Evolutionary conservation across 2,329 filamentous ascomycete species (phyloP).

Genomic region (Ceratocystis albifundus): DNA sequence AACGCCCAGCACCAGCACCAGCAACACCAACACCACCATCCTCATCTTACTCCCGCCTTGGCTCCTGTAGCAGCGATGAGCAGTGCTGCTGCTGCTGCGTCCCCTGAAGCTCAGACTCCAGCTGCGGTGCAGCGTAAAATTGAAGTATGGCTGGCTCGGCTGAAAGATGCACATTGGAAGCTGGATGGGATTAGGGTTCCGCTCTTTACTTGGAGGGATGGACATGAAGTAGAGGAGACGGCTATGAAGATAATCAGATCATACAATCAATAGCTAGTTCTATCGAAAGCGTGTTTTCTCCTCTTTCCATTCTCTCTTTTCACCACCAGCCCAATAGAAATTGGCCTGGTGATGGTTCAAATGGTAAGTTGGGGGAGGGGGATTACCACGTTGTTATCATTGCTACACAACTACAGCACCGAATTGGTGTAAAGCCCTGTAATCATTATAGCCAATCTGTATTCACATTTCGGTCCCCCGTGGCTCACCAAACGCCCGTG

Average conservation of each 20-base stretch:
- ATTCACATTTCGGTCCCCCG: too few relatives aligned
- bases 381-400: too few relatives aligned
- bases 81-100: conserved; percentile 50
- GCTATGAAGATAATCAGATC: conserved; percentile 37
- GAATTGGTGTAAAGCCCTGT: too few relatives aligned
- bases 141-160: conserved; percentile 13
- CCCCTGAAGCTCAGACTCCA: conserved; percentile 33
- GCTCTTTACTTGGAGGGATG: conserved; percentile 61
- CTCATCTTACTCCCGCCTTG: conserved; percentile 51
- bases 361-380: too few relatives aligned
- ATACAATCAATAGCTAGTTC: background rate
- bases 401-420: too few relatives aligned
- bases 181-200: conserved; percentile 54
- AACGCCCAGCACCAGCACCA: background rate
- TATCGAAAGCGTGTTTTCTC: background rate
- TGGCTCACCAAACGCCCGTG: too few relatives aligned
- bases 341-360: too few relatives aligned
- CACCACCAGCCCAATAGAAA: too few relatives aligned
- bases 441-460: too few relatives aligned
- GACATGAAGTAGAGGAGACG: conserved; percentile 56
- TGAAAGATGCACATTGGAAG: conserved; percentile 28
- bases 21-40: background rate
- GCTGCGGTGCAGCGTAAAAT: conserved; percentile 16
- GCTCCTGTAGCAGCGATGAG: conserved; percentile 58
- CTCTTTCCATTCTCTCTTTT: too few relatives aligned